Conservation (phyloP, 2,329 filamentous ascomycete species). For the Talaromyces verruculosus region DNA sequence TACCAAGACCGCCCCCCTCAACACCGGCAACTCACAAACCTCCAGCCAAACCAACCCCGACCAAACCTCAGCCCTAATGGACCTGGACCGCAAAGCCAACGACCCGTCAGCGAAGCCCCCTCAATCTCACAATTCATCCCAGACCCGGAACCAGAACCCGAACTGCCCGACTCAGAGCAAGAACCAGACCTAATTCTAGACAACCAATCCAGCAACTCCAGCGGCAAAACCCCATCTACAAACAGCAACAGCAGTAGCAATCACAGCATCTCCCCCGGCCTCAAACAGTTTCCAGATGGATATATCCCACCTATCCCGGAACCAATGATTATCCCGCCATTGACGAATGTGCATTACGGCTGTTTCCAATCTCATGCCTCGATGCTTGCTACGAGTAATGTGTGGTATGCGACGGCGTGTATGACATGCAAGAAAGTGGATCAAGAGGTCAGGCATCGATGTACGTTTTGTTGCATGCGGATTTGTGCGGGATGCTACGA, state of each 20-base stretch:
- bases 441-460: constrained; percentile 39
- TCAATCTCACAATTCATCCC: constrained; percentile 36
- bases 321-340: constrained; percentile 33
- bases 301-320: constrained; percentile 33
- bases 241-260: constrained; percentile 10
- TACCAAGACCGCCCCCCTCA: constrained; percentile 1
- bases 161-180: constrained; percentile 14
- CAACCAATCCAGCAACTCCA: constrained; percentile 16
- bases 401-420: constrained; percentile 44
- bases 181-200: constrained; percentile 8
- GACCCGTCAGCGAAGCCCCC: constrained; percentile 26
- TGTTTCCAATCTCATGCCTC: constrained; percentile 44
- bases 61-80: constrained; percentile 4
- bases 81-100: not conserved
- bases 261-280: not conserved
- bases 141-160: constrained; percentile 31
- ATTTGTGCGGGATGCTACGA: constrained; percentile 40
- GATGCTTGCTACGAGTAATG: constrained; percentile 39
- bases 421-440: constrained; percentile 46
- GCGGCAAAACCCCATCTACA: constrained; percentile 7
- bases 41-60: not conserved
- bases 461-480: constrained; percentile 45
- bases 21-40: constrained; percentile 13
- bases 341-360: constrained; percentile 38
- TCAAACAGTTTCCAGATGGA: constrained; percentile 12